Base-by-base conservation (phyloP, 352 stramenopile species). In the Lagenidium sp. region DNA sequence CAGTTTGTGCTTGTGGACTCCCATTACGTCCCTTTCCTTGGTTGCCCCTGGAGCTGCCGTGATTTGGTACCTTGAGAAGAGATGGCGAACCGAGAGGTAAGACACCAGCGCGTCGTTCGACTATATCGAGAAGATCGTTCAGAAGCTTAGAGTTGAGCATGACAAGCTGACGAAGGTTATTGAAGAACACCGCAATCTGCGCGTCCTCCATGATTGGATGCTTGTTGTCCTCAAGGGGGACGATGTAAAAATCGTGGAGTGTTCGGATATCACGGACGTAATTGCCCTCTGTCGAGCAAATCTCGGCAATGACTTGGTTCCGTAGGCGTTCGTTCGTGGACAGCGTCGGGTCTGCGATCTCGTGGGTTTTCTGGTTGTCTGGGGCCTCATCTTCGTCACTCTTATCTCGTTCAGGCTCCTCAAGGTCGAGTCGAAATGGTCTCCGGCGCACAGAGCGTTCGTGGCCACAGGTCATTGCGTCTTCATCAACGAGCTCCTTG, bases 171-270 rank as follows among this genome's bases (percentile, higher is more conserved):
- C 76, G 58, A 26, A 93, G 34, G 23, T 82, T 90, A 57, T 87
- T 89, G 48, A 93, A 93, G 36, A 93, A 93, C 13, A 93, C 81
- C 31, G 81, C 81, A 41, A 91, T 88, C 54, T 88, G 75, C 2
- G 76, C 71, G 55, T 94, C 77, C 23, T 81, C 65, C 68, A 88
- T 82, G 39, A 94, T 85, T 19, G 68, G 74, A 45, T 90, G 75
- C 28, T 66, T 68, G 44, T 79, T 84, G 44, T 83, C 73, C 37
- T 89, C 74, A 18, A 94, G 59, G 20, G 74, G 66, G 25, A 86
- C 74, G 24, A 94, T 84, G 50, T 90, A 94, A 28, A 71, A 68
- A 50, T 90, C 75, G 36, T 85, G 64, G 19, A 94, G 64, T 32
- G 72, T 75, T 35, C 73, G 65, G 42, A 94, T 83, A 48, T 82